phyloP scores from a whole-genome alignment of 257 asterid genomes.

The Schizonepeta tenuifolia region DNA sequence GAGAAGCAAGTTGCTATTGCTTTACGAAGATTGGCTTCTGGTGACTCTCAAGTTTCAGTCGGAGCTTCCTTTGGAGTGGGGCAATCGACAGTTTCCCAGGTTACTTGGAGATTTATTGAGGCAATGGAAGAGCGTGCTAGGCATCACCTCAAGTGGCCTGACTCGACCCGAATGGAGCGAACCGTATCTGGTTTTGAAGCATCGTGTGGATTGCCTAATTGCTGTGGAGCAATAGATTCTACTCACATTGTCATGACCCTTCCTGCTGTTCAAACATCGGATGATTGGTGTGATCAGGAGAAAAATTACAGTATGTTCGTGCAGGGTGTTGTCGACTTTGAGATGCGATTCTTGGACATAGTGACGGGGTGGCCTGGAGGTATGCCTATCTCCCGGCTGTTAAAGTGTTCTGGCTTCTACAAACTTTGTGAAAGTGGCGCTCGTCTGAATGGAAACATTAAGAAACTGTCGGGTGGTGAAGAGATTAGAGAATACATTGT shows the following conservation, averaged over 20 bases:
- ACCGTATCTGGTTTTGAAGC: conserved; percentile 64
- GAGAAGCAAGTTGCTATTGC: conserved; percentile 99
- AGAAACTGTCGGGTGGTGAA: conserved; percentile 39
- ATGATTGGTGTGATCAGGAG: conserved; percentile 93
- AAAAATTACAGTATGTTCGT: conserved; percentile 91
- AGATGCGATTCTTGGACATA: conserved; percentile 73
- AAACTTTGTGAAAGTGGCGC: conserved; percentile 74
- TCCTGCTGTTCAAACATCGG: conserved; percentile 91
- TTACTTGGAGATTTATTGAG: conserved; percentile 94
- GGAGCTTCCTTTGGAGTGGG: conserved; percentile 98
- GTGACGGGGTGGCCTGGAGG: conserved; percentile 99
- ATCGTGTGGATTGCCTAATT: conserved; percentile 72
- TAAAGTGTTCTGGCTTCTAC: conserved; percentile 76
- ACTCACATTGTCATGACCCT: conserved; percentile 92
- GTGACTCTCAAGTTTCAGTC: conserved; percentile 95
- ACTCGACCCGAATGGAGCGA: conserved; percentile 46
- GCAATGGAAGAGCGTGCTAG: conserved; percentile 92
- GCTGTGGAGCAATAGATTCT: conserved; percentile 94
- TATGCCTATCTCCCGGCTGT: conserved; percentile 73
- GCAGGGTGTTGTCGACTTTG: conserved; percentile 80
- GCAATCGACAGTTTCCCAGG: conserved; percentile 97
- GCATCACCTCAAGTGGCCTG: conserved; percentile 96
- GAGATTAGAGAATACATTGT: conserved; percentile 76
- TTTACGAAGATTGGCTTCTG: conserved; percentile 84
- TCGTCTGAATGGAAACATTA: conserved; percentile 58